Evolutionary conservation across 2,329 filamentous ascomycete species (phyloP), one percentile per base, ranked within the genome.

Genomic region (Pyrenochaeta sp.): DNA sequence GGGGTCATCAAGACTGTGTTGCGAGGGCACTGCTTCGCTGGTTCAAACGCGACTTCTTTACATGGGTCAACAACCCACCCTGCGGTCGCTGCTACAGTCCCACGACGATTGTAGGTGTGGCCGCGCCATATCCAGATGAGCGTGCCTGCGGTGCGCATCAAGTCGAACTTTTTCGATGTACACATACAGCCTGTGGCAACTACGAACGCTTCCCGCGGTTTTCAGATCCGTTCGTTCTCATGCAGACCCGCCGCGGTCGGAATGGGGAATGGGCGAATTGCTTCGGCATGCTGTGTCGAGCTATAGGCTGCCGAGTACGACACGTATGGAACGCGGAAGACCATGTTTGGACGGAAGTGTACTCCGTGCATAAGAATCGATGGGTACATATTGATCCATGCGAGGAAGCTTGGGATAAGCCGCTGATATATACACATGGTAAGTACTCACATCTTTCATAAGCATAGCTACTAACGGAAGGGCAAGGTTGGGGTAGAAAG

Each of bases 241-340:
- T 97, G 40, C 90, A 96, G 76, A 94, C 91, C 22, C 84, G 91
- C 65, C 85, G 90, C 64, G 93, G 93, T 27, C 88, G 93, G 64
- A 89, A 89, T 54, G 93, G 93, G 52, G 93, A 97, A 80, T 97
- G 93, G 92, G 92, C 91, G 61, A 97, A 96, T 79, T 96, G 93
- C 82, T 97, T 97, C 80, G 93, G 90, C 78, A 97, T 97, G 93
- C 84, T 97, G 48, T 97, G 93, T 81, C 88, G 93, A 57, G 93
- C 93, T 4, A 87, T 97, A 8, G 93, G 93, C 43, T 90, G 90
- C 56, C 87, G 93, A 51, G 92, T 97, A 24, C 87, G 93, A 69
- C 97, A 93, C 93, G 90, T 97, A 12, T 97, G 93, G 93, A 97
- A 97, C 68, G 89, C 90, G n/a, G 93, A 97, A 77, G 93, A 97